Percentiles rank a stretch among this genome's conserved stretches.
Conservation (phyloP, 2,329 filamentous ascomycete species). For the Thielaviopsis populi region DNA sequence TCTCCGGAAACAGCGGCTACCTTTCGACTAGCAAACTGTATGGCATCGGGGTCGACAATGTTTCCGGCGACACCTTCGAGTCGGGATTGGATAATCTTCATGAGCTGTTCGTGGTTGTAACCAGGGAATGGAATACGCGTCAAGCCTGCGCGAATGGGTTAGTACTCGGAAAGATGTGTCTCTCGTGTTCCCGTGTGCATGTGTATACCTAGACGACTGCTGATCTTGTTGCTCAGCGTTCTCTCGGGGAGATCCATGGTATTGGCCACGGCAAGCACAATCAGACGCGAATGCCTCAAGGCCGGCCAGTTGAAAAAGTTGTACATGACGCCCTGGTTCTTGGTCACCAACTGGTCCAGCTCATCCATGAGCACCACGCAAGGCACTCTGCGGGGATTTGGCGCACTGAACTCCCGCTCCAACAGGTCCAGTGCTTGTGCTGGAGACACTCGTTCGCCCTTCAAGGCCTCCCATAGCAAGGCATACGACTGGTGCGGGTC, state of each 20-base stretch:
- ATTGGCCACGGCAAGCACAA: slow-evolving; percentile 93
- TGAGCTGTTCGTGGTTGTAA: slow-evolving; percentile 92
- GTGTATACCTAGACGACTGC: slow-evolving; percentile 55
- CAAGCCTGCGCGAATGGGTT: slow-evolving; percentile 34
- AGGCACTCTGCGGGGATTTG: slow-evolving; percentile 77
- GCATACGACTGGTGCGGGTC: slow-evolving; percentile 95
- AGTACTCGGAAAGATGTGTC: neutral
- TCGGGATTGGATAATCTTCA: slow-evolving; percentile 93
- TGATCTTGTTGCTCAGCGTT: slow-evolving; percentile 96
- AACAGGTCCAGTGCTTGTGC: slow-evolving; percentile 81
- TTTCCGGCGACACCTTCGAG: slow-evolving; percentile 75
- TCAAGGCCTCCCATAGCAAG: slow-evolving; percentile 87
- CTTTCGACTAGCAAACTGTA: slow-evolving; percentile 93
- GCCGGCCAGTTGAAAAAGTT: slow-evolving; percentile 99
- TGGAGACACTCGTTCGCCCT: slow-evolving; percentile 82
- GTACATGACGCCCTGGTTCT: slow-evolving; percentile 99
- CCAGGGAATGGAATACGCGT: slow-evolving; percentile 94
- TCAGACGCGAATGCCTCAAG: slow-evolving; percentile 75
- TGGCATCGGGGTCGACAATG: slow-evolving; percentile 80
- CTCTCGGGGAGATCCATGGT: slow-evolving; percentile 97
- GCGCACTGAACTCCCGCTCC: slow-evolving; percentile 82
- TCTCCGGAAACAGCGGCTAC: slow-evolving; percentile 94
- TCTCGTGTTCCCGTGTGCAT: neutral
- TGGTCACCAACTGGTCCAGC: slow-evolving; percentile 90
- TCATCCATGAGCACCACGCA: slow-evolving; percentile 99